Conservation (phyloP, 108 stramenopile species). For the Fistulifera solaris region DNA sequence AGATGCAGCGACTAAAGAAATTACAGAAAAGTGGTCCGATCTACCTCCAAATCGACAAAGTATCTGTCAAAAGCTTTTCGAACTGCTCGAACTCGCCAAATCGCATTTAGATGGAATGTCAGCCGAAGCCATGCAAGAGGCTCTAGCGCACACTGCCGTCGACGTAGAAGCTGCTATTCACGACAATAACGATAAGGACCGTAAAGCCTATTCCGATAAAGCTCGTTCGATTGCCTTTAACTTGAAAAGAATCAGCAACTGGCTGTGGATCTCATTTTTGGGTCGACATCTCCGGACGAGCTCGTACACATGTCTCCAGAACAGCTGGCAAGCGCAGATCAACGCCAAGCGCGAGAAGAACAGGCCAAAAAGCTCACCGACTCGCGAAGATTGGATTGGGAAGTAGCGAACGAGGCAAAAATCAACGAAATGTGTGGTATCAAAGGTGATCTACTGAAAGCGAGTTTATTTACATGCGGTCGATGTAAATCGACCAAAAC, state of each 20-base stretch:
- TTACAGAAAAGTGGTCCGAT: constrained; percentile 45
- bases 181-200: constrained; percentile 25
- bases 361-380: constrained; percentile 57
- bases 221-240: constrained; percentile 74
- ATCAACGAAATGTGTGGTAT: constrained; percentile 90
- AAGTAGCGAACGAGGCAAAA: constrained; percentile 76
- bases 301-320: constrained; percentile 61
- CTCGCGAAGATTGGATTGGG: constrained; percentile 79
- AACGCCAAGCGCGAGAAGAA: constrained; percentile 44
- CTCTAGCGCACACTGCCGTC: constrained; percentile 49
- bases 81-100: constrained; percentile 34
- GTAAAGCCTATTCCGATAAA: constrained; percentile 59
- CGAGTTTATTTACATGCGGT: constrained; percentile 89
- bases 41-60: constrained; percentile 57
- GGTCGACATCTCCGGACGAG: constrained; percentile 35
- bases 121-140: constrained; percentile 48
- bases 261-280: constrained; percentile 50
- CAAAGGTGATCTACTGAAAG: constrained; percentile 77
- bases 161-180: constrained; percentile 67
- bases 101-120: constrained; percentile 51
- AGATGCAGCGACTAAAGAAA: constrained; percentile 8
- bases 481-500: constrained; percentile 94
- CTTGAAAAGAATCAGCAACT: constrained; percentile 72
- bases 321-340: constrained; percentile 62
- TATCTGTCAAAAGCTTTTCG: constrained; percentile 62